Evolutionary conservation across 1,139 yeast genomes (phyloP), one percentile per base, ranked within the genome.

Genomic region (Wickerhamiella pararugosa): DNA sequence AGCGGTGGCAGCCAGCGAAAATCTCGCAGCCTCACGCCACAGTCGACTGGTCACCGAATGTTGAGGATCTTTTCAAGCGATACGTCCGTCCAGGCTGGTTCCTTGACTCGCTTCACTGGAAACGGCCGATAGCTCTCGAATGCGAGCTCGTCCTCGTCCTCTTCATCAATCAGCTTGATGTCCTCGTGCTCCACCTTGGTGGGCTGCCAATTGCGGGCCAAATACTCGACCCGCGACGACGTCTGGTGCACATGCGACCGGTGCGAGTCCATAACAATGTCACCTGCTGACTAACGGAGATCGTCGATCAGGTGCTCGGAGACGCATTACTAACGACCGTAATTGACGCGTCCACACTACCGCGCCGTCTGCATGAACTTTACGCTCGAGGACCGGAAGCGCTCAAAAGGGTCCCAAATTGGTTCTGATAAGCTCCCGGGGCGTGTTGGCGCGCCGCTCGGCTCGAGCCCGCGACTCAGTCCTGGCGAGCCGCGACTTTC

Each of bases 151-250:
- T 60, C 62, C 36, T 59, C 64, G 32, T 59, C 64, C 7, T 58
- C 57, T 36, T 53, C 54, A 37, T 21, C 39, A 6, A 32, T 38
- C 10, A 60, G 55, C 6, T 46, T 46, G 33, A 63, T 56, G 35
- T 53, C 57, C 38, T 62, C 67, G 39, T 54, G 55, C 38, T 57
- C 61, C 34, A 64, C 53, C 38, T 53, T 56, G 40, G 51, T 50
- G 34, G 53, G 44, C 44, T 55, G 55, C 66, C 66, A 63, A 30
- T 61, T 58, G 31, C 58, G 59, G 36, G 57, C 59, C 30, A 54
- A 49, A 6, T 54, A 48, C 15, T 54, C 62, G 5, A 55, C 44
- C 31, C 61, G 52, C 4, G 61, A 54, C n/a, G 51, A 44, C 4
- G 51, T 49, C 44, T 59, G 49, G 43, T 63, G 66, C 32, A 59